Conservation (phyloP, 768 basidiomycete species). For the Podaxis mareebaensis region DNA sequence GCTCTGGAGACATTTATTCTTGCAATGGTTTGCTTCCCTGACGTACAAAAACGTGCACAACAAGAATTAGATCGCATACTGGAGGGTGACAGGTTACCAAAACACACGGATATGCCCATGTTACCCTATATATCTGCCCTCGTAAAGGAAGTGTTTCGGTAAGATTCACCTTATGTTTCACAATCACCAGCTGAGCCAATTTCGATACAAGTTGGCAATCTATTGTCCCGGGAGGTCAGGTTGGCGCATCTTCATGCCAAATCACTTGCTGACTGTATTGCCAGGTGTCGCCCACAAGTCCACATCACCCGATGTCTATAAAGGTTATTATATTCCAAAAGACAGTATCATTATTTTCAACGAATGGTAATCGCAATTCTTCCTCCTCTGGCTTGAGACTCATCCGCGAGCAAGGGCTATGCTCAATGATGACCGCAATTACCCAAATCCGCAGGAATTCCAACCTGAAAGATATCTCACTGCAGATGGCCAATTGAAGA, state of each 20-base stretch:
- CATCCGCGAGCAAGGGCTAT: conserved; percentile 2
- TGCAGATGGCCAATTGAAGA: conserved; percentile 1
- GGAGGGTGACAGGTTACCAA: conserved; percentile 25
- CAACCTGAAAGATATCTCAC: conserved; percentile 12
- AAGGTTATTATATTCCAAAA: conserved; percentile 11
- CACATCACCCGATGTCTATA: background rate
- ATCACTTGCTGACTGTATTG: background rate
- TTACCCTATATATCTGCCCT: conserved; percentile 28
- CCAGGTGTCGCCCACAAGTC: conserved; percentile 7
- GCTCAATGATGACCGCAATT: conserved; percentile 12
- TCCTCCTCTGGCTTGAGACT: too few species aligned
- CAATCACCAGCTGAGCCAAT: background rate
- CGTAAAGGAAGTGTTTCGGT: conserved; percentile 29
- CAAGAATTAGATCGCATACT: conserved; percentile 30
- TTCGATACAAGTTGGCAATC: background rate
- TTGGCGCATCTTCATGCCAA: background rate
- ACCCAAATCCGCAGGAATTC: conserved; percentile 13
- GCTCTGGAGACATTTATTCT: conserved; percentile 22
- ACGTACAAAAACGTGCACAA: conserved; percentile 28
- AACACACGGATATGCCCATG: conserved; percentile 20
- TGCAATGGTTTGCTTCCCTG: conserved; percentile 29
- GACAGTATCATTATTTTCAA: conserved; percentile 1
- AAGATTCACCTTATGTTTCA: background rate
- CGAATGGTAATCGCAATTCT: conserved; percentile 2
- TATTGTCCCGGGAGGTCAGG: conserved; percentile 1